Base-by-base conservation (phyloP, 371 early-diverging fungal species). In the Mortierella sp. region DNA sequence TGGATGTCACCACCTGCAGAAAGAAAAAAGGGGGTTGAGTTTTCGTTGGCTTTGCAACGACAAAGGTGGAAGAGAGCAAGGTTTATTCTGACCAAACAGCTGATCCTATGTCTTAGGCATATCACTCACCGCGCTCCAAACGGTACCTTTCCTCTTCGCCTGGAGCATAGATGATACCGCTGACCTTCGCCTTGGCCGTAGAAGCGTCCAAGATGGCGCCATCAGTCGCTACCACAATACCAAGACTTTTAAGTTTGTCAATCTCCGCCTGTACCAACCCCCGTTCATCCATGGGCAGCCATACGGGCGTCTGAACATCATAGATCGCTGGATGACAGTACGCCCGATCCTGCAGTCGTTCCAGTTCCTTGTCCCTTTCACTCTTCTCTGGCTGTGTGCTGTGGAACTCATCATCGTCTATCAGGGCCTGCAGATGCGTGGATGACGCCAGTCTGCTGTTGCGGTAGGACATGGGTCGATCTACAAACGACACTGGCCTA, bases 291-390 rank as follows among this genome's bases (percentile, higher is more conserved):
- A 61, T 43, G 1, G 76, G 76, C 31, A 76, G 48, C 76, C 76
- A 76, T 1, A 76, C 61, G 0, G 76, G 76, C 42, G 48, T 57
- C 48, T 76, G 76, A 1, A 28, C 50, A 21, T 61, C 54, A 48
- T 76, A 76, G 14, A 62, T 49, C n/a, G 70, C 54, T n/a, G 76
- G 76, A 38, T 76, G 76, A 5, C 61, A 61, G 51, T 76, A 76
- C 0, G 76, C 76, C 24, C 65, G 70, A 27, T 76, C 66, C 27
- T 76, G 76, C 18, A 76, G 48, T 2, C 18, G 41, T 48, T 59
- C 58, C 46, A 76, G 34, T 42, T 69, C 76, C 0, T 47, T 41
- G 34, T 60, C 59, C 45, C 5, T 3, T 4, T 41, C 38, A 49
- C 9, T 19, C 28, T 0, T n/a, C 5, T 30, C 16, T 14, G 8